phyloP scores from a whole-genome alignment of 306 rosid genomes.

The Prunus mira region DNA sequence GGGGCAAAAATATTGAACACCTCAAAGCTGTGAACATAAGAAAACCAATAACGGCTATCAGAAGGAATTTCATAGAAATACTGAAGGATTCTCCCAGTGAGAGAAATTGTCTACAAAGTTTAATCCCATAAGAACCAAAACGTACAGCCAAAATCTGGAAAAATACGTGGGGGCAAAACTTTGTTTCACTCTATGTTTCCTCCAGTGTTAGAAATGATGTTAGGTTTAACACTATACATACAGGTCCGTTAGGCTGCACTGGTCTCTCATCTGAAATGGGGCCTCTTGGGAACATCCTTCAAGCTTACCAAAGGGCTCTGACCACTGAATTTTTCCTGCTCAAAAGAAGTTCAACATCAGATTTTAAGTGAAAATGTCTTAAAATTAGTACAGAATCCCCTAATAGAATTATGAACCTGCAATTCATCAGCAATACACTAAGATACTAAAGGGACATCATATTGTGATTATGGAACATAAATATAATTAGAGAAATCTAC shows the following conservation, averaged over 20 bases:
- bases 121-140: neutral
- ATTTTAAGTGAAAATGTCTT: neutral
- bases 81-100: neutral
- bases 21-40: neutral
- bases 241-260: neutral
- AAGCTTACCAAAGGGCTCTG: constrained; percentile 12
- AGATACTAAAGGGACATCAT: neutral
- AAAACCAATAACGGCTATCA: neutral
- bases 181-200: neutral
- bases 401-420: neutral
- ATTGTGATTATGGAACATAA: neutral
- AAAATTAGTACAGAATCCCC: neutral
- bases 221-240: constrained; percentile 18
- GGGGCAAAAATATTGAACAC: neutral
- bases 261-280: constrained; percentile 34
- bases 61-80: neutral
- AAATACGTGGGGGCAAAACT: neutral
- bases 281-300: constrained; percentile 25
- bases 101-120: neutral
- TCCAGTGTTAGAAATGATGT: neutral
- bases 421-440: neutral
- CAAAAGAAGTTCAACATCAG: neutral
- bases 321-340: constrained; percentile 37
- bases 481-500: neutral
- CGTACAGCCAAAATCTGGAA: constrained; percentile 12